Percentiles rank a stretch among this genome's conserved stretches.
phyloP scores from a whole-genome alignment of 1,284 basidiomycete species.

The Entoloma clypeatum region DNA sequence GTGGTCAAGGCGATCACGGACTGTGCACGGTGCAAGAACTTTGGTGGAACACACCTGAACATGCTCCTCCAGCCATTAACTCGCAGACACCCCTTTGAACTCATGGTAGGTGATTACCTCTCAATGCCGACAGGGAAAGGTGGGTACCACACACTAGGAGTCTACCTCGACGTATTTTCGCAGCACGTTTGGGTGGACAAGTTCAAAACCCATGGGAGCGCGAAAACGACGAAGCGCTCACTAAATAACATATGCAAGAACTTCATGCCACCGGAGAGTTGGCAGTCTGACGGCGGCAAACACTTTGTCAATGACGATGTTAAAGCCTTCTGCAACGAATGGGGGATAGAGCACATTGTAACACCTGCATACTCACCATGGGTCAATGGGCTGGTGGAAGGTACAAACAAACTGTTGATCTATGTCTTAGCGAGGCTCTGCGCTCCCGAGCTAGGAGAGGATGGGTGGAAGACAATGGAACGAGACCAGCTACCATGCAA shows the following conservation, averaged over 20 bases:
- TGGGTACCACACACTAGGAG: slow-evolving; percentile 24
- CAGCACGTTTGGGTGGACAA: slow-evolving; percentile 28
- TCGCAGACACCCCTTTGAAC: slow-evolving; percentile 30
- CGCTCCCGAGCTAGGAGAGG: too few species aligned
- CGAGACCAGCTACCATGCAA: slow-evolving; percentile 12
- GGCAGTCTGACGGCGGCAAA: slow-evolving; percentile 36
- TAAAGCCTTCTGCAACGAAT: slow-evolving; percentile 17
- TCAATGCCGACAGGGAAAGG: slow-evolving; percentile 32
- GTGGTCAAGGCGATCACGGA: slow-evolving; percentile 1
- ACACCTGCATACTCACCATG: too few species aligned
- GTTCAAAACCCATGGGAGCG: slow-evolving; percentile 24
- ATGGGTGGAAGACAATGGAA: slow-evolving; percentile 12
- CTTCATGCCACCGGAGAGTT: slow-evolving; percentile 28
- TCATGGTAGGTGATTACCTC: slow-evolving; percentile 33
- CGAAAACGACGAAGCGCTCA: slow-evolving; percentile 23
- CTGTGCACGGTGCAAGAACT: neutral
- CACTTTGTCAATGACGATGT: slow-evolving; percentile 37
- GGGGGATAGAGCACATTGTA: too few species aligned
- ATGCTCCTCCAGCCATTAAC: slow-evolving; percentile 33
- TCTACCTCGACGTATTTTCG: slow-evolving; percentile 27
- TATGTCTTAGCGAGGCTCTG: too few species aligned
- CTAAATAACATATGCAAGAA: slow-evolving; percentile 26
- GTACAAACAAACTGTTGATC: too few species aligned
- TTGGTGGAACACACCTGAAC: slow-evolving; percentile 16
- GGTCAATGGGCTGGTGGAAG: too few species aligned